Evolutionary conservation across 306 rosid species (phyloP), one percentile per base, ranked within the genome.

Genomic region (Rosa persica): DNA sequence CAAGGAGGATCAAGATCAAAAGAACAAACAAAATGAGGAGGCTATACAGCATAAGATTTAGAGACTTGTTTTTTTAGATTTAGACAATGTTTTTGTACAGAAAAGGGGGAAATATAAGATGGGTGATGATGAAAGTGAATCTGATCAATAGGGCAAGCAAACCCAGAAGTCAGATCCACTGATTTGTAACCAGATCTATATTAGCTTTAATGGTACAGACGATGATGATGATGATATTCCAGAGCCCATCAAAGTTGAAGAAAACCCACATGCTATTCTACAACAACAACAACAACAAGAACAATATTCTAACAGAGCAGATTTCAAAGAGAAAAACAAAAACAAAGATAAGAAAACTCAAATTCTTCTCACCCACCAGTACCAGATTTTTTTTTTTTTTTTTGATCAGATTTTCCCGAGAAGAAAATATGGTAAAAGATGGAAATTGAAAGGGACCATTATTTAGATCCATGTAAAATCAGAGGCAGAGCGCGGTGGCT

Each of bases 401-500:
- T 68, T 48, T 36, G 19, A n/a, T 0, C 70, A 67, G 49, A 78
- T 76, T 86, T 83, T 83, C 89, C 84, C 79, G 76, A 79, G 85
- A 83, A 86, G 79, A 78, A 68, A 75, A 76, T 40, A 52, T 67
- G 16, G 36, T 30, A 30, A 3, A 30, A 30, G 36, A 30, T 23
- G 47, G 67, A 72, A 34, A 72, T 64, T 68, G 67, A 78, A 78
- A 19, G 23, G 36, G 55, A 72, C 57, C 83, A 52, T 54, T 74
- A 61, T 77, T 43, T 11, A 78, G 73, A 77, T 79, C 77, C 78
- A 69, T 58, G 73, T 65, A 34, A 34, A 51, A 83, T 81, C 74
- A 92, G 85, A 94, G 97, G 73, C 87, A 86, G 73, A 90, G 76
- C 15, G 86, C 86, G 52, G 98, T 90, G 71, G 88, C 90, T 39